These are phyloP conservation scores for Clarireedia monteithiana DNA, from an alignment of 2,329 filamentous ascomycete genomes.

Conservation along the genomic window DNA sequence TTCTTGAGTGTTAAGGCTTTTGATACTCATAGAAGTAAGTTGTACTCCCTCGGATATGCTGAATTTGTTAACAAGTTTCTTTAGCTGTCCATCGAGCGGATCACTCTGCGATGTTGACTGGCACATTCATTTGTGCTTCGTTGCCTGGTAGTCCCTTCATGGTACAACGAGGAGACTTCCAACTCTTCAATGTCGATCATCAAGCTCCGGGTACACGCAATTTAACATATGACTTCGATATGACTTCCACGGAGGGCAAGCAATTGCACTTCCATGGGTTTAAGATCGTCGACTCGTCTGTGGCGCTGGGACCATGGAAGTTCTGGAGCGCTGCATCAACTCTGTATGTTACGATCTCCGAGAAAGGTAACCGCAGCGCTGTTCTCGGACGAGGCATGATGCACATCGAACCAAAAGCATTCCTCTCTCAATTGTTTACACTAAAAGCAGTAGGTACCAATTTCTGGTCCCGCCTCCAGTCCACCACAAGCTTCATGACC, in stretches of 20 bases:
- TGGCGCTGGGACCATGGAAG: constrained; percentile 45
- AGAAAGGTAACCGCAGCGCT: constrained; percentile 18
- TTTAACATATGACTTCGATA: constrained; percentile 54
- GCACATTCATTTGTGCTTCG: constrained; percentile 49
- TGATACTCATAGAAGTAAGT: constrained; percentile 38
- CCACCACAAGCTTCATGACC: constrained; percentile 43
- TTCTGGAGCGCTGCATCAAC: constrained; percentile 58
- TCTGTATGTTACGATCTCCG: constrained; percentile 51
- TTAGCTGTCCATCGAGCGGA: constrained; percentile 37
- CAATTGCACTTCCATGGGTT: constrained; percentile 52
- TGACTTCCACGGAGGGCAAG: constrained; percentile 45
- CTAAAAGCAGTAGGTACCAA: constrained; percentile 43
- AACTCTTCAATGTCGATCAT: constrained; percentile 46
- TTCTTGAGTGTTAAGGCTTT: constrained; percentile 51
- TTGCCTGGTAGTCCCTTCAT: constrained; percentile 52
- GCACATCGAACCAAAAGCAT: constrained; percentile 45
- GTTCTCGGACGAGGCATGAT: constrained; percentile 53
- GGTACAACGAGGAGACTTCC: constrained; percentile 49
- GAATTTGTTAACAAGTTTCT: not conserved
- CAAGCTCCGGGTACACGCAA: constrained; percentile 49
- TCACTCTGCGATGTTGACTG: constrained; percentile 47
- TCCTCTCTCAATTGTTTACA: constrained; percentile 47
- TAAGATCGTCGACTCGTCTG: constrained; percentile 54
- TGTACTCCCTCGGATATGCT: not conserved
- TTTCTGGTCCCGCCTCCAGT: constrained; percentile 36